phyloP scores from a whole-genome alignment of 2,329 filamentous ascomycete genomes.

The Cercospora sp. region DNA sequence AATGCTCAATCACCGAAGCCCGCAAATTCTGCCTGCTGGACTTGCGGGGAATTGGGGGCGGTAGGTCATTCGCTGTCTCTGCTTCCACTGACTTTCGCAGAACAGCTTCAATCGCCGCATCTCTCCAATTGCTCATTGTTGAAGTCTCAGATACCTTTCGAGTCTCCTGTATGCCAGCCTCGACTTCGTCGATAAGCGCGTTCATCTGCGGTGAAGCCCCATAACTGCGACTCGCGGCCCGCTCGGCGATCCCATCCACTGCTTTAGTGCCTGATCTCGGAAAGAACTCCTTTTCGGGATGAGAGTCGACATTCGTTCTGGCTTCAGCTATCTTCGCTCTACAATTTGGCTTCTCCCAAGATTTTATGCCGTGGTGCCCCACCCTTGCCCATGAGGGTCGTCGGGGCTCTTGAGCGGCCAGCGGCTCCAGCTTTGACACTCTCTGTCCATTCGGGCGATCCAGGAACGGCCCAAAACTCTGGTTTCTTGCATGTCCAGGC shows the following conservation, averaged over 20 bases:
- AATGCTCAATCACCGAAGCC: background rate
- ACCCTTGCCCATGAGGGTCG: constrained; percentile 12
- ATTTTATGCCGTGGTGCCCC: constrained; percentile 10
- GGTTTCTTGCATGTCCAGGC: background rate
- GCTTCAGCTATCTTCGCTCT: background rate
- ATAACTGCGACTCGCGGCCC: too few relatives aligned
- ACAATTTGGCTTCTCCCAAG: background rate
- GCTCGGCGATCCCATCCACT: background rate
- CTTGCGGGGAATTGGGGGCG: background rate
- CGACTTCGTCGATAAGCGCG: background rate
- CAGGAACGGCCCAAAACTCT: background rate
- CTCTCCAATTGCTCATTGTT: constrained; percentile 10
- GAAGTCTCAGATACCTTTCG: background rate
- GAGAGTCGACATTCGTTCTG: background rate
- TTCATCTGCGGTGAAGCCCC: background rate
- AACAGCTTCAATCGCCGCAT: constrained; percentile 16
- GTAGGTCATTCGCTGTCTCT: background rate
- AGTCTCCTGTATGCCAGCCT: background rate
- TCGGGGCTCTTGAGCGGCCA: background rate
- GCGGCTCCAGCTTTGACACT: background rate
- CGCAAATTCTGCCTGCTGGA: constrained; percentile 6
- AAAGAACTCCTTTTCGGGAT: background rate
- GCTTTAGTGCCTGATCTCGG: background rate
- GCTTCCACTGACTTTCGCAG: constrained; percentile 11
- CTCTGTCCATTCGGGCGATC: background rate